Evolutionary conservation across 2,329 filamentous ascomycete species (phyloP).

Genomic region (Herpotrichia juniperi): DNA sequence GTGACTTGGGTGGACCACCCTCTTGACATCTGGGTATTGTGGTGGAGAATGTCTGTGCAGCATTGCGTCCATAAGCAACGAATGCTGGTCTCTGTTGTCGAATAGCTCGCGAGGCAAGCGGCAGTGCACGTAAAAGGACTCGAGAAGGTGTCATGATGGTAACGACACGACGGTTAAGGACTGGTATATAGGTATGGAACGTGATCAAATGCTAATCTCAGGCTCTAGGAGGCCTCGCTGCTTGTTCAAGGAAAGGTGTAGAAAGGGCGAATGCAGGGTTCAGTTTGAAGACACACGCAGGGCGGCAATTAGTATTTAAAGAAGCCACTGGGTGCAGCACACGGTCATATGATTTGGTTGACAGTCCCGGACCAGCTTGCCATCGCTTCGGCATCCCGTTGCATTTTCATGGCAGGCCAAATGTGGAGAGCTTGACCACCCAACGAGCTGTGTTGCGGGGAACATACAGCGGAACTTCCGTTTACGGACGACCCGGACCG

Average conservation of each 20-base stretch:
- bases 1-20: conserved; percentile 9
- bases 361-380: conserved; percentile 1
- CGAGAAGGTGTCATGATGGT: conserved; percentile 6
- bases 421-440: conserved; percentile 4
- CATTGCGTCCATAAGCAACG: background rate
- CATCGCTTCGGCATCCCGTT: conserved; percentile 8
- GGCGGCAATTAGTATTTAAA: conserved; percentile 1
- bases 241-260: background rate
- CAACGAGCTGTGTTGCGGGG: conserved; percentile 7
- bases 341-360: conserved; percentile 5
- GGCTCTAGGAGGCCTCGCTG: conserved; percentile 5
- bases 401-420: conserved; percentile 5
- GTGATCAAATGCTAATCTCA: background rate
- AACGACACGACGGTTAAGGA: background rate
- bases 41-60: conserved; percentile 7
- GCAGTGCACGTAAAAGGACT: conserved; percentile 1
- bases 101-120: background rate
- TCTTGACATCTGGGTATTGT: conserved; percentile 1
- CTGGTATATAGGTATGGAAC: background rate
- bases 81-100: background rate
- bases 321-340: background rate
- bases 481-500: background rate
- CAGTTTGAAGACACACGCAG: background rate
- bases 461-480: conserved; percentile 1
- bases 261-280: background rate